phyloP scores from a whole-genome alignment of 345 rosid species.

The Eucalyptus regnans region DNA sequence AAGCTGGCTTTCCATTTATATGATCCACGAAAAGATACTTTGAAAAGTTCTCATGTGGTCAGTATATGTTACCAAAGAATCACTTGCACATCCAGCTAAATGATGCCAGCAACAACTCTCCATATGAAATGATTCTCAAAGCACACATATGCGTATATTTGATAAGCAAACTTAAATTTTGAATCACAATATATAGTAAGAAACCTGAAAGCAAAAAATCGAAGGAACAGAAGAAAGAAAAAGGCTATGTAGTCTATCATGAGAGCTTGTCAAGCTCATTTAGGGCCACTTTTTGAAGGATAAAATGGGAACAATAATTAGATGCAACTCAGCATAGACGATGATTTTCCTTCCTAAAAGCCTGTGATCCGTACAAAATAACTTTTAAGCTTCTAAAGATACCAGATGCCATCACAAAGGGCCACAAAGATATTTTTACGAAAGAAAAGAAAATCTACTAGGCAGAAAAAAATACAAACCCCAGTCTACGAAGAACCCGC shows the following conservation, averaged over 20 bases:
- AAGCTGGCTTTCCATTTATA: background rate
- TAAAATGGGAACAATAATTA: background rate
- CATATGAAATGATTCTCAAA: slow-evolving; percentile 32
- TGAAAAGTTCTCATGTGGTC: background rate
- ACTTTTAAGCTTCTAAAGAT: background rate
- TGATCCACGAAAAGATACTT: background rate
- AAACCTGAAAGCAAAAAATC: background rate
- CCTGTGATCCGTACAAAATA: background rate
- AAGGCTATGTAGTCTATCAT: background rate
- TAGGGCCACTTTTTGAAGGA: background rate
- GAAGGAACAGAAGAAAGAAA: background rate
- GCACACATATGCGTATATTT: background rate
- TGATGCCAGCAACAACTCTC: background rate
- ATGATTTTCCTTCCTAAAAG: background rate
- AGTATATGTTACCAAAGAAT: background rate
- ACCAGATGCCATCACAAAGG: background rate
- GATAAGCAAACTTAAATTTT: background rate
- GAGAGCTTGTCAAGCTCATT: background rate
- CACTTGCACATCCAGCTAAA: background rate
- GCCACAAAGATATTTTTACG: background rate
- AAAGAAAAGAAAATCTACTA: background rate
- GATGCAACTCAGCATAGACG: background rate
- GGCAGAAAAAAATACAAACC: slow-evolving; percentile 26
- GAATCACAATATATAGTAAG: background rate
- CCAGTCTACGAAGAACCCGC: slow-evolving; percentile 89